Base-by-base conservation (phyloP, 2,329 filamentous ascomycete species). In the Aspergillus transmontanensis region DNA sequence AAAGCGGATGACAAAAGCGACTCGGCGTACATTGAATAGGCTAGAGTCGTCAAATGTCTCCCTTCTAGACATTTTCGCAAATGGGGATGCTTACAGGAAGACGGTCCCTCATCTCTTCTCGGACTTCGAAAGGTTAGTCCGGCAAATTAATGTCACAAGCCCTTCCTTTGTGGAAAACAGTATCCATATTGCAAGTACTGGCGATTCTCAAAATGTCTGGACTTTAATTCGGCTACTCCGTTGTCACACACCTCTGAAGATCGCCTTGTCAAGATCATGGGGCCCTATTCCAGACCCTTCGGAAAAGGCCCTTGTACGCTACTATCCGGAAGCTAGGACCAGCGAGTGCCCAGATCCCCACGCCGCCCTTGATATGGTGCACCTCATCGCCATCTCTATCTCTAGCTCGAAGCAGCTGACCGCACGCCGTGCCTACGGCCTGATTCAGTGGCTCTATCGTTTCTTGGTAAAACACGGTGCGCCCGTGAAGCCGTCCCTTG, bases 371-470 rank as follows among this genome's bases (percentile, higher is more conserved):
- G 73, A 81, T 32, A 72, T 83, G 56, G 74, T 84, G 36, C 78
- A 84, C 63, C 66, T 77, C 19, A 71, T 84, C 19, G 84, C 83
- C 1, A 70, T 79, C 16, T 75, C 78, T 4, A 77, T 83, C 58
- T 79, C 83, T 2, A 73, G 71, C 57, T 77, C 76, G 2, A 63
- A 71, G 28, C 67, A 76, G 16, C 45, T 82, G 34, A 71, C 65
- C 10, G 75, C 81, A 0, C 77, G 78, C n/a, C 72, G 74, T 12
- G 77, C 83, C 0, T 83, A 80, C 62, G 73, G 78, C n/a, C 68
- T 81, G 32, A 79, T 85, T 9, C 77, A 80, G 66, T 80, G 80
- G 72, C 79, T 82, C 59, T 85, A 83, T 67, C 68, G 72, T 7
- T 83, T 79, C 65, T 75, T 86, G 4, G 70, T 73, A 26, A 73